These are phyloP conservation scores for Metschnikowia gelsemii DNA, from an alignment of 805 yeast species.

Conservation along the genomic window DNA sequence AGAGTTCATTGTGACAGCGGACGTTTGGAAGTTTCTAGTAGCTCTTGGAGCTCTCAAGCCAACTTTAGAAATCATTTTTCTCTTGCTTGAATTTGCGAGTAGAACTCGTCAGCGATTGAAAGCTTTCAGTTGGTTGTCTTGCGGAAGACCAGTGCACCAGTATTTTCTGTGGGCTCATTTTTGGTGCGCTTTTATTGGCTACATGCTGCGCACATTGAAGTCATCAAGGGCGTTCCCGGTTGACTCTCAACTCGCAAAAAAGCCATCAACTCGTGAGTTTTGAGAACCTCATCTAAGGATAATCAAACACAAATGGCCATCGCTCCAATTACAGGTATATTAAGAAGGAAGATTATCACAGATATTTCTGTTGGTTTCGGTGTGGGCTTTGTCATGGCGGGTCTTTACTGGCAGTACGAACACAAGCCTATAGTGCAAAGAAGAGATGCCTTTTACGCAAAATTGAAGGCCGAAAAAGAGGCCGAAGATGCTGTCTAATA, in stretches of 20 bases:
- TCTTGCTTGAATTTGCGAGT: background rate
- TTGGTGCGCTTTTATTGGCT: constrained; percentile 18
- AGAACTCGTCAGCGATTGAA: background rate
- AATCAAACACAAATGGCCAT: constrained; percentile 52
- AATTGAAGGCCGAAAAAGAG: constrained; percentile 71
- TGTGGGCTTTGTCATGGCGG: constrained; percentile 57
- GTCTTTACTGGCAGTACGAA: constrained; percentile 80
- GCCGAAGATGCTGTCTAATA: constrained; percentile 45
- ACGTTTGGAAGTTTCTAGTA: constrained; percentile 45
- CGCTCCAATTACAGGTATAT: constrained; percentile 82
- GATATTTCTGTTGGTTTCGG: constrained; percentile 73
- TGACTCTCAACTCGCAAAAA: constrained; percentile 5
- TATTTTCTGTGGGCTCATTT: constrained; percentile 1
- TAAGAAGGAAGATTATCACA: constrained; percentile 75
- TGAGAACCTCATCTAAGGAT: constrained; percentile 15
- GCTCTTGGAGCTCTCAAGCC: constrained; percentile 22
- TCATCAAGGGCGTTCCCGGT: constrained; percentile 13
- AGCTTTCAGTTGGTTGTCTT: background rate
- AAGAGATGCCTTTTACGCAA: constrained; percentile 84
- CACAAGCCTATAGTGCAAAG: constrained; percentile 71
- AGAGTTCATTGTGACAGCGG: constrained; percentile 39
- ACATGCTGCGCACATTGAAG: constrained; percentile 1
- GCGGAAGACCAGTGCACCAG: constrained; percentile 7
- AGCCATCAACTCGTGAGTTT: background rate
- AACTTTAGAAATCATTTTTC: constrained; percentile 28